phyloP scores from a whole-genome alignment of 1,139 yeast species.

The Nematodospora anomalae region DNA sequence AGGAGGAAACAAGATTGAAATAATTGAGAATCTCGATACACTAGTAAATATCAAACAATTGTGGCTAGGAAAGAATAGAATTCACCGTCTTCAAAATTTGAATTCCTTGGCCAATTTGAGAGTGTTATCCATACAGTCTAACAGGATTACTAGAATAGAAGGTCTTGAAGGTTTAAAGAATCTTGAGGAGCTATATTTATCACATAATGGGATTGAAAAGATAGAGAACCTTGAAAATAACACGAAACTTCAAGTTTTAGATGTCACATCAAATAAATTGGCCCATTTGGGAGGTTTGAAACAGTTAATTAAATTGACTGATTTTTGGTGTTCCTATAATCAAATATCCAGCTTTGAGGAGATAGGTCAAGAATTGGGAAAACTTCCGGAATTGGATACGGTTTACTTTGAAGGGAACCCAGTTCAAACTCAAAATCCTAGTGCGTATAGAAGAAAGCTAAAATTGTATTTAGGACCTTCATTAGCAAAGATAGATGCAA shows the following conservation, averaged over 20 bases:
- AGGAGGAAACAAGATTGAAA: conserved; percentile 83
- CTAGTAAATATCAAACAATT: conserved; percentile 65
- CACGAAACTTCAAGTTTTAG: conserved; percentile 67
- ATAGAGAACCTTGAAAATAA: conserved; percentile 81
- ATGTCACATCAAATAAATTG: conserved; percentile 75
- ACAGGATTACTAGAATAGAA: conserved; percentile 75
- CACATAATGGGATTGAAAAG: conserved; percentile 77
- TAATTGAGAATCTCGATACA: conserved; percentile 57
- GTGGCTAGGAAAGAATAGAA: conserved; percentile 92
- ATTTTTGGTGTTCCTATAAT: conserved; percentile 91
- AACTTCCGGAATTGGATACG: conserved; percentile 69
- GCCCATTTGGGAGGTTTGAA: conserved; percentile 59
- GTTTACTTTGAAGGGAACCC: conserved; percentile 98
- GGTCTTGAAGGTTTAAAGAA: conserved; percentile 71
- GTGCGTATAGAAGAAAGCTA: conserved; percentile 84
- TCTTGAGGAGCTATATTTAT: conserved; percentile 82
- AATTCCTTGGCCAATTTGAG: conserved; percentile 60
- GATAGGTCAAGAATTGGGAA: conserved; percentile 62
- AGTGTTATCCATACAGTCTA: conserved; percentile 86
- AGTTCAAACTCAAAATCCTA: conserved; percentile 65
- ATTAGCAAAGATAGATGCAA: conserved; percentile 89
- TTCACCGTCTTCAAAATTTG: conserved; percentile 65
- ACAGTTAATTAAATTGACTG: conserved; percentile 72
- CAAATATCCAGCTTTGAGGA: conserved; percentile 66
- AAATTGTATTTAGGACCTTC: conserved; percentile 70